Evolutionary conservation across 805 yeast species (phyloP).

Genomic region (Yarrowia keelungensis): DNA sequence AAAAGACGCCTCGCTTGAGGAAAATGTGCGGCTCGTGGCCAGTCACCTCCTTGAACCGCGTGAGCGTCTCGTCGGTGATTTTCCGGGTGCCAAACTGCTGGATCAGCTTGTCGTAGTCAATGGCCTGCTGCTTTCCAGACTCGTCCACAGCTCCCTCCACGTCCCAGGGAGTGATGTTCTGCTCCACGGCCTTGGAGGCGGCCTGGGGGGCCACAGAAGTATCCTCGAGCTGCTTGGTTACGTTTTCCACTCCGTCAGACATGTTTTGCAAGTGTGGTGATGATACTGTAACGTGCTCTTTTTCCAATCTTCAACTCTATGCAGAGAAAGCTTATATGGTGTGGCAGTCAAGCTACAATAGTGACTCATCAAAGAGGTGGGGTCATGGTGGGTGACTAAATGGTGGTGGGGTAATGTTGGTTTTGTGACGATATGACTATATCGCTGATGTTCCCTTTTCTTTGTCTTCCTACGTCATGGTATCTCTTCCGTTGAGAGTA

Average conservation of each 20-base stretch:
- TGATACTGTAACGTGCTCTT: not conserved
- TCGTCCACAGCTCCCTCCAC: constrained; percentile 98
- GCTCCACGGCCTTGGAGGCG: constrained; percentile 48
- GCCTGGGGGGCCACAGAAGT: not conserved
- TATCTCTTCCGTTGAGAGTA: no score
- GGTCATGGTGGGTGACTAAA: no score
- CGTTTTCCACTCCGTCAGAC: not conserved
- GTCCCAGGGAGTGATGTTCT: constrained; percentile 94
- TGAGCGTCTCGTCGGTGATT: constrained; percentile 72
- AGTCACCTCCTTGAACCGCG: constrained; percentile 78
- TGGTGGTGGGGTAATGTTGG: no score
- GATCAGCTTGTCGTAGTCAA: constrained; percentile 89
- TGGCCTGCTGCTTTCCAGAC: constrained; percentile 79
- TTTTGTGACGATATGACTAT: no score
- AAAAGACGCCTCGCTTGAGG: constrained; percentile 88
- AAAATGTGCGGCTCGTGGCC: constrained; percentile 93
- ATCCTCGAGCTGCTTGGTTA: constrained; percentile 1
- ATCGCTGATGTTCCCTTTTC: no score
- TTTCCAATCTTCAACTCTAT: constrained; percentile 8
- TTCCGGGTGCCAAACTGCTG: constrained; percentile 84
- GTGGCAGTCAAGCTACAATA: not conserved
- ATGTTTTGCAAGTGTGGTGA: not conserved
- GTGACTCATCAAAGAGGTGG: no score
- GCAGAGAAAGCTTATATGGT: not conserved
- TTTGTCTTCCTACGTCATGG: no score